Evolutionary conservation across 1,284 basidiomycete species (phyloP), one percentile per base, ranked within the genome.

Genomic region (Heliocybe sulcata): DNA sequence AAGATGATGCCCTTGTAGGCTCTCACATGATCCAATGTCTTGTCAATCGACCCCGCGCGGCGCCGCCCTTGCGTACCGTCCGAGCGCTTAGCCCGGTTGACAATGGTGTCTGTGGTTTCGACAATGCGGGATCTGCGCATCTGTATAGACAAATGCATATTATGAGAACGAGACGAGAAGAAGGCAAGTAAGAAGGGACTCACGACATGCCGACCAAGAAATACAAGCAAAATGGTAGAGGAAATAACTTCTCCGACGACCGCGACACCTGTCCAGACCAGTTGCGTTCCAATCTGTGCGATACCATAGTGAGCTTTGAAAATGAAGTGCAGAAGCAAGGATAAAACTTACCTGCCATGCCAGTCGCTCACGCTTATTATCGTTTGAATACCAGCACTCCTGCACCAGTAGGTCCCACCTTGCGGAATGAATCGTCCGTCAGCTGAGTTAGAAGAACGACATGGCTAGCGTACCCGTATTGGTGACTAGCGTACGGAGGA

Each of bases 331-430:
- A 20, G 6, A 20, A 42, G 38, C 8, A 16, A 16, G n/a, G 16
- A 42, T 4, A 16, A 42, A 6, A 42, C 33, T n/a, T 31, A 38
- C 33, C 51, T 52, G 51, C 51, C 51, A 52, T 22, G 33, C 51
- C 6, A 52, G 31, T 14, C 51, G 29, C 35, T 52, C 31, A 16
- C 38, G 51, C n/a, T 35, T 31, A 38, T 35, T 38, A 16, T 52
- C 31, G 22, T 52, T 52, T 19, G 51, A 23, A 22, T 52, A 52
- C 51, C 51, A 52, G 33, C 51, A 52, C 6, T 52, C 51, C 26
- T 52, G 14, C 14, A 35, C 31, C 31, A 38, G 33, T 6, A 9
- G 16, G 22, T 52, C 51, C 51, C 51, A 52, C 19, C 51, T 52
- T n/a, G n/a, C 38, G 12, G 6, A 9, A 16, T 6, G 16, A 42